Evolutionary conservation across 306 rosid species (phyloP).

Genomic region (Crataegus laevigata): DNA sequence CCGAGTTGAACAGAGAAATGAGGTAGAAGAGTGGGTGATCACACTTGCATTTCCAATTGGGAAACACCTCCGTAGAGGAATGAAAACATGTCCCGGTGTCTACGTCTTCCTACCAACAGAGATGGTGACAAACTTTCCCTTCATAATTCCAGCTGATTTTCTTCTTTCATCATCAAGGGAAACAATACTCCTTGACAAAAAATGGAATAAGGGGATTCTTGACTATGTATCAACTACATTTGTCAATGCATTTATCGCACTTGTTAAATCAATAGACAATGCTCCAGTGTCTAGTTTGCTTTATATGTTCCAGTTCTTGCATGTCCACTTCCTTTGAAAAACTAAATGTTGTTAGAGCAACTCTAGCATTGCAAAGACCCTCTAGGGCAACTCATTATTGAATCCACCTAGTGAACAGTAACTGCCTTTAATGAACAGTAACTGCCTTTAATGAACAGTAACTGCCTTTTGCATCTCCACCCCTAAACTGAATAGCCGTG

Average conservation of each 20-base stretch:
- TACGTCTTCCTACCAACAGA: slow-evolving; percentile 71
- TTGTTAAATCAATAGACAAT: slow-evolving; percentile 20
- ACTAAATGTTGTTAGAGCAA: slow-evolving; percentile 42
- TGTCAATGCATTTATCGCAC: slow-evolving; percentile 46
- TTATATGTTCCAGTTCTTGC: slow-evolving; percentile 43
- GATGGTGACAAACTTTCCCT: slow-evolving; percentile 68
- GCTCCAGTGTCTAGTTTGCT: slow-evolving; percentile 41
- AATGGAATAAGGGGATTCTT: slow-evolving; percentile 78
- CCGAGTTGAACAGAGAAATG: slow-evolving; percentile 43
- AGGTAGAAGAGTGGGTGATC: slow-evolving; percentile 42
- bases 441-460: too few species aligned
- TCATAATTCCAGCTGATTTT: slow-evolving; percentile 68
- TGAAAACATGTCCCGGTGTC: slow-evolving; percentile 36
- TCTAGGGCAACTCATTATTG: too few species aligned
- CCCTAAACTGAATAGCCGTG: too few species aligned
- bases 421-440: too few species aligned
- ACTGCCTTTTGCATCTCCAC: too few species aligned
- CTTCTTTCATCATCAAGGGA: slow-evolving; percentile 70
- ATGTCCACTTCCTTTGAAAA: slow-evolving; percentile 28
- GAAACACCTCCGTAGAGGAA: slow-evolving; percentile 36
- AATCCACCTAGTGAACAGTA: too few species aligned
- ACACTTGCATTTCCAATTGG: slow-evolving; percentile 56
- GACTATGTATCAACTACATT: slow-evolving; percentile 51
- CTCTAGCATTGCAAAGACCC: too few species aligned
- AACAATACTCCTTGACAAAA: slow-evolving; percentile 49